These are phyloP conservation scores for Aristolochia contorta DNA, from an alignment of 164 flowering plant species.

Conservation along the genomic window DNA sequence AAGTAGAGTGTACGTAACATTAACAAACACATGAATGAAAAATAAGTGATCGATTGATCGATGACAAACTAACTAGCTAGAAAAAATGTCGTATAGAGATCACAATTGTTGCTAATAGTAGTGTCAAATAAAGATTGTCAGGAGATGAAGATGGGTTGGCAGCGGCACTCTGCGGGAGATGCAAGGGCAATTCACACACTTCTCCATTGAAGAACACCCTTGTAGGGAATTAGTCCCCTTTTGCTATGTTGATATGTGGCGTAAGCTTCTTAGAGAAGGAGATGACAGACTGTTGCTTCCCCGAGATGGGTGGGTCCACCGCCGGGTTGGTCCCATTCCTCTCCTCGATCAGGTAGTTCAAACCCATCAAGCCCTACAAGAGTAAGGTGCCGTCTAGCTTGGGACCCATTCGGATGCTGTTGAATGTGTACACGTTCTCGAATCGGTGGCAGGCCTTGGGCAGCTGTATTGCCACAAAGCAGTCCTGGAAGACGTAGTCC, in stretches of 20 bases:
- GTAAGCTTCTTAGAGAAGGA: slow-evolving; percentile 54
- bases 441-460: slow-evolving; percentile 36
- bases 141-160: background rate
- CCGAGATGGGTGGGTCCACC: slow-evolving; percentile 57
- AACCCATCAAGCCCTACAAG: slow-evolving; percentile 56
- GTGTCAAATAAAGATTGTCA: slow-evolving; percentile 5
- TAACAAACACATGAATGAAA: too few species aligned
- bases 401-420: slow-evolving; percentile 46
- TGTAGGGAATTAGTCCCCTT: slow-evolving; percentile 72
- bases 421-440: slow-evolving; percentile 66
- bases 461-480: slow-evolving; percentile 56
- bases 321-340: slow-evolving; percentile 41
- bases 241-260: slow-evolving; percentile 25
- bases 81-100: too few species aligned
- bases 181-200: slow-evolving; percentile 60
- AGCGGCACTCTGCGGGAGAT: slow-evolving; percentile 23
- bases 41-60: too few species aligned
- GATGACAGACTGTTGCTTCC: slow-evolving; percentile 75
- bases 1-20: too few species aligned
- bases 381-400: slow-evolving; percentile 42
- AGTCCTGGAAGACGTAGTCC: slow-evolving; percentile 32
- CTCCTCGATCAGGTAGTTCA: slow-evolving; percentile 46
- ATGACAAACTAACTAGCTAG: too few species aligned
- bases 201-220: slow-evolving; percentile 69
- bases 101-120: background rate